Evolutionary conservation across 2,329 filamentous ascomycete genomes (phyloP).

Genomic region (Colletotrichum euphorbiae): DNA sequence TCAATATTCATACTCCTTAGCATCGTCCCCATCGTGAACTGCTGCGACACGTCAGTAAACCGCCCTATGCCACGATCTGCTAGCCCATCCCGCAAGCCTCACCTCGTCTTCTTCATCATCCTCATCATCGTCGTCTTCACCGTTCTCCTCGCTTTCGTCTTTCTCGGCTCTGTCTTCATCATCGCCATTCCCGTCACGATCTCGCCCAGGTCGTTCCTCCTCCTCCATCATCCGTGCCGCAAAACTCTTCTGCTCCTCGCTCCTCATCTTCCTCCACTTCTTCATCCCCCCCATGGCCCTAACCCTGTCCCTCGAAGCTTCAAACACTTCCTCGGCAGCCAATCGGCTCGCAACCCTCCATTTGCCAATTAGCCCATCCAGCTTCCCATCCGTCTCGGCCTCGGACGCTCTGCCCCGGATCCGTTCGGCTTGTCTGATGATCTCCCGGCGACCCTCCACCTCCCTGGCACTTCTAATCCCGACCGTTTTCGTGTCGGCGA

Average conservation of each 20-base stretch:
- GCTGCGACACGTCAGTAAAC: conserved; percentile 23
- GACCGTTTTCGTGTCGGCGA: background rate
- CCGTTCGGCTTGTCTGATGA: conserved; percentile 34
- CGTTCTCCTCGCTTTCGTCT: background rate
- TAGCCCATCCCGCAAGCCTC: background rate
- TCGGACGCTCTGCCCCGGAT: background rate
- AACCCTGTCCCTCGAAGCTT: conserved; percentile 22
- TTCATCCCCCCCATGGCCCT: conserved; percentile 30
- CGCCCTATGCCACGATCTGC: background rate
- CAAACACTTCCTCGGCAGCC: conserved; percentile 40
- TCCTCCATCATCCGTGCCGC: conserved; percentile 48
- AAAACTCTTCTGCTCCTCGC: conserved; percentile 45
- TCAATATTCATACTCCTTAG: conserved; percentile 40
- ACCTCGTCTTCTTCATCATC: conserved; percentile 14
- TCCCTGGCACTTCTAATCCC: conserved; percentile 7
- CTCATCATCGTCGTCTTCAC: background rate
- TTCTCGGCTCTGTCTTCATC: background rate
- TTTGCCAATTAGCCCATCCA: conserved; percentile 35
- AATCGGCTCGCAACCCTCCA: conserved; percentile 38
- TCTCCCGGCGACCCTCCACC: conserved; percentile 31
- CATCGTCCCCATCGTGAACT: conserved; percentile 41
- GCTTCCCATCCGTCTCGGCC: conserved; percentile 22
- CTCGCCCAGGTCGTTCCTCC: conserved; percentile 35
- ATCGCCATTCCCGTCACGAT: background rate
- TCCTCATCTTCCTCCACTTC: conserved; percentile 27